These are phyloP conservation scores for Closterium sp. DNA, from an alignment of 139 green algal genomes.

Conservation along the genomic window DNA sequence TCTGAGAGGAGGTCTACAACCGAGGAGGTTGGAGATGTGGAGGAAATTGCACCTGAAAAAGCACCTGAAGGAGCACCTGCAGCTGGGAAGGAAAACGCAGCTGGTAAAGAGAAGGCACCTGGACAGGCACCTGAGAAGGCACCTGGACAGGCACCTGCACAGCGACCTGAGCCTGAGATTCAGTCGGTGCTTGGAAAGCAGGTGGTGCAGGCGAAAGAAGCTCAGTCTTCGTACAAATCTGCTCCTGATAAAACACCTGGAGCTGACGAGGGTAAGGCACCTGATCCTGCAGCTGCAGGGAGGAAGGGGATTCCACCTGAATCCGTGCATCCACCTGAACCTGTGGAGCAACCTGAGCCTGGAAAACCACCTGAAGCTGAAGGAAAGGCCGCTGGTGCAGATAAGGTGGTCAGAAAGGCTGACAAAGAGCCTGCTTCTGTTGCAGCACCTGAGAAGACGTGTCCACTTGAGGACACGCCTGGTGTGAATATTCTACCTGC, in stretches of 20 bases:
- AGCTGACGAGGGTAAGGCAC: neutral
- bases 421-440: too few species aligned
- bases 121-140: neutral
- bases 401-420: too few species aligned
- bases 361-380: neutral
- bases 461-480: too few species aligned
- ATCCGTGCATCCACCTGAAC: neutral
- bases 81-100: neutral
- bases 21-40: neutral
- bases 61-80: neutral
- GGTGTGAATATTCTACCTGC: too few species aligned
- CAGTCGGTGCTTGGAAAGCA: neutral
- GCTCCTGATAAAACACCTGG: neutral
- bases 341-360: neutral
- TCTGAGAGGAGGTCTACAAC: too few species aligned
- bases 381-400: too few species aligned
- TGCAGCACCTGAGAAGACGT: too few species aligned
- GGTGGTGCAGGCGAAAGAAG: neutral
- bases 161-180: neutral
- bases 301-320: neutral
- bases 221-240: neutral
- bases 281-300: too few species aligned
- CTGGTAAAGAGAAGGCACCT: neutral
- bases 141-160: neutral
- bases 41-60: neutral